phyloP scores from a whole-genome alignment of 441 rosid species.

The Populus trichocarpa region DNA sequence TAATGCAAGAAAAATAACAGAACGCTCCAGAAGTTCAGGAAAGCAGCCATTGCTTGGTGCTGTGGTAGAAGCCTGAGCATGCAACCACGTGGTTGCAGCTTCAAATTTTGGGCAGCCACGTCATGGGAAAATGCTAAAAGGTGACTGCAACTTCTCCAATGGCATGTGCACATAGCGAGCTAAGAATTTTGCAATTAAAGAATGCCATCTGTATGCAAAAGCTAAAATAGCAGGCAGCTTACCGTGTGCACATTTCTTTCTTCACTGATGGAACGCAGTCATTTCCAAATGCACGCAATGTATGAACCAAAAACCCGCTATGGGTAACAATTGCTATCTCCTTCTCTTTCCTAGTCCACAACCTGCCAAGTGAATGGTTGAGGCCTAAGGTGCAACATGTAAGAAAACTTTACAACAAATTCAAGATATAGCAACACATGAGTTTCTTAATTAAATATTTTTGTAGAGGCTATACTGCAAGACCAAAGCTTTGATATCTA shows the following conservation, averaged over 20 bases:
- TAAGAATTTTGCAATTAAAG: not conserved
- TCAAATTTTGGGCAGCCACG: not conserved
- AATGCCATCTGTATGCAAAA: conserved; percentile 2
- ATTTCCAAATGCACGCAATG: conserved; percentile 60
- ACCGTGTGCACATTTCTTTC: conserved; percentile 74
- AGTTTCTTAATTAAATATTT: not conserved
- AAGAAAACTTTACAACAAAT: conserved; percentile 1
- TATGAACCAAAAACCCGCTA: conserved; percentile 85
- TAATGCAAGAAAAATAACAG: not conserved
- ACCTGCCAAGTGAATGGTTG: conserved; percentile 44
- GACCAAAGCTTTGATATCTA: not conserved
- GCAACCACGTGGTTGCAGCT: not conserved
- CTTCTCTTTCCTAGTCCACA: conserved; percentile 95
- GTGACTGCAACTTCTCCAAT: not conserved
- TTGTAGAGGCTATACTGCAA: not conserved
- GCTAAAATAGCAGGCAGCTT: conserved; percentile 24
- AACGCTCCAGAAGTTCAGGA: not conserved
- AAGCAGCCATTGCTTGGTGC: not conserved
- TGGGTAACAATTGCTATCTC: conserved; percentile 98
- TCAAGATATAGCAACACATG: not conserved
- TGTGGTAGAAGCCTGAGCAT: not conserved
- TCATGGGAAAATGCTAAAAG: not conserved
- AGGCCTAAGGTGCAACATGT: conserved; percentile 5
- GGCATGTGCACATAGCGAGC: not conserved
- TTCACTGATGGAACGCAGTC: conserved; percentile 79